Base-by-base conservation (phyloP, 129 eudicot genomes). In the Flaveria sonorensis region DNA sequence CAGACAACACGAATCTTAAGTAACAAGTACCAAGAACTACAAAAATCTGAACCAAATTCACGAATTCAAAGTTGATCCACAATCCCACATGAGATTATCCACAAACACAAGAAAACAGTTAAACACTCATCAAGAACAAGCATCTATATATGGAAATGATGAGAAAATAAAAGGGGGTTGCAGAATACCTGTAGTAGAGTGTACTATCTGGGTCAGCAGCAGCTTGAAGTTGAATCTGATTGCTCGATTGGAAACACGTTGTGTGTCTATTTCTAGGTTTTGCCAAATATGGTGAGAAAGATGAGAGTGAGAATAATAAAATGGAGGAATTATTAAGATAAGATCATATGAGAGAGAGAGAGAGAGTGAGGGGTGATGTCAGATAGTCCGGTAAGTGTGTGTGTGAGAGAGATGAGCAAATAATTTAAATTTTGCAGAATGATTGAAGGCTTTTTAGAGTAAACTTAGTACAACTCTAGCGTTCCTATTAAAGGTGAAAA, bases 241-340 rank as follows among this genome's bases (percentile, higher is more conserved):
- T 73, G 74, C 16, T 63, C 11, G 78, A 79, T 72, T 63, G 39
- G 67, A 77, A 69, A 67, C 16, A 77, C 53, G 43, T 56, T 16
- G 65, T 72, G 70, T 62, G 48, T 32, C 39, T 50, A 30, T 45
- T 48, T 64, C 70, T 72, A 53, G 79, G 74, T 73, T 73, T 80
- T 80, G 63, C 83, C 70, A 80, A 80, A 80, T 80, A 73, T 48
- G 69, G 66, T 55, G 62, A 55, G 62, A 55, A 55, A 55, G 62
- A 55, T 19, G 24, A 18, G 28, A 55, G 19, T 20, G 43, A 59
- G 59, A 59, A 79, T 71, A 18, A 24, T 71, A 55, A 39, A 16
- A 16, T 59, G 62, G 40, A 63, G 70, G 59, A 48, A 79, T 79
- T 72, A 79, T 48, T 79, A 77, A 73, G 83, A 80, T 80, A 80